These are phyloP conservation scores for Leishmania turanica DNA, from an alignment of 208 protist genomes.

Conservation along the genomic window DNA sequence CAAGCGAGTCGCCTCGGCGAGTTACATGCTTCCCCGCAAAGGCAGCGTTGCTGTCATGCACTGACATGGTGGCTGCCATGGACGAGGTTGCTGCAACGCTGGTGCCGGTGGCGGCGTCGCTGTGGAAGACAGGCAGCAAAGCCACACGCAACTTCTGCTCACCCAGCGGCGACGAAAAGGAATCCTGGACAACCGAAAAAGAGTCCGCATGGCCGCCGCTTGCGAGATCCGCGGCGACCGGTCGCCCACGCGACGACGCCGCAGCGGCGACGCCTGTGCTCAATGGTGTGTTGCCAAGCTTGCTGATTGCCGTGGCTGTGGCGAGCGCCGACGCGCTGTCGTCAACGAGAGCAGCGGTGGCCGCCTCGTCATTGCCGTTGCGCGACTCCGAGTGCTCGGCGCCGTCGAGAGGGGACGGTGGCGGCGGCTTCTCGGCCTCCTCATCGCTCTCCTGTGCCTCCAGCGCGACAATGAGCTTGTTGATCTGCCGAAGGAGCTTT, in stretches of 20 bases:
- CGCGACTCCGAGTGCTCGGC: not conserved
- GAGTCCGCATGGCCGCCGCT: not conserved
- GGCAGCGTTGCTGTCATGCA: not conserved
- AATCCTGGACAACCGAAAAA: not conserved
- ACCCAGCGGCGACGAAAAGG: not conserved
- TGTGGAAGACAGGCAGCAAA: not conserved
- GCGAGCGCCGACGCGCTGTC: not conserved
- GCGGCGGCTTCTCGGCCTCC: constrained; percentile 10
- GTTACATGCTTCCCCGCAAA: not conserved
- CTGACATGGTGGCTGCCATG: not conserved
- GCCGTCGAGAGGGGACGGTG: not conserved
- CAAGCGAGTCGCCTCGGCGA: not conserved
- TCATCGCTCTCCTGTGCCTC: constrained; percentile 32
- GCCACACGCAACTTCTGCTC: not conserved
- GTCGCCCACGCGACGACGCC: not conserved
- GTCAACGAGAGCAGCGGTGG: not conserved
- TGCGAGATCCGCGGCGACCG: not conserved
- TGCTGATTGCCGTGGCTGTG: not conserved
- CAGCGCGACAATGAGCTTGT: constrained; percentile 26
- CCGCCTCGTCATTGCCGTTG: not conserved
- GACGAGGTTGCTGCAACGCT: not conserved
- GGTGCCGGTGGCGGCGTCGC: not conserved
- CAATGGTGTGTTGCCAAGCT: not conserved
- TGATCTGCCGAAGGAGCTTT: constrained; percentile 41
- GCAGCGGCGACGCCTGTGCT: not conserved